Evolutionary conservation across 495 filamentous ascomycete species (phyloP), one percentile per base, ranked within the genome.

Genomic region (Oidiodendron maius): DNA sequence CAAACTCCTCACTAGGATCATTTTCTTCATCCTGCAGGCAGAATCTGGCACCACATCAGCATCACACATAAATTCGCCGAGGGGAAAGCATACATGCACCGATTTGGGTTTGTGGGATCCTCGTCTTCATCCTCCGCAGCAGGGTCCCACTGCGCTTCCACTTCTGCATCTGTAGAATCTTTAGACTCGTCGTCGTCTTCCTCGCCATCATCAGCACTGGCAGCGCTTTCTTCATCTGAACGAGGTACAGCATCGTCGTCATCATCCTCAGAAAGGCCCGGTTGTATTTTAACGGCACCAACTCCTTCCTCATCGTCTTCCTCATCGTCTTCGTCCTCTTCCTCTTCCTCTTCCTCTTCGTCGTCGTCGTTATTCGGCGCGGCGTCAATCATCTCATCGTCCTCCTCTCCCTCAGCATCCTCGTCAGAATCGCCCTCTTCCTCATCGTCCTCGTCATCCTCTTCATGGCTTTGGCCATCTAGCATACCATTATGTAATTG

Each of bases 211-310:
- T 30, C 26, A 44, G 26, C 20, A 36, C 59, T 60, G 15, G 40
- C 58, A 35, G 25, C 64, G 46, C 74, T 70, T 23, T 57, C 67
- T 50, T 64, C 69, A 16, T 70, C 72, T 15, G 55, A 56, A 8
- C 52, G 61, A 20, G 56, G 61, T 42, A 66, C 60, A 0, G 65
- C 71, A 44, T 71, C 62, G 10, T 61, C 40, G 55, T 76, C 57
- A 37, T 74, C 55, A 46, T 74, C 62, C 35, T 74, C 67, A 2
- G 72, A 73, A 16, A 74, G 67, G 37, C 76, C 73, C 8, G 80
- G 79, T 44, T 71, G 71, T 23, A 84, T 73, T 58, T 89, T 89
- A 5, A 91, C 86, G 15, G 86, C 83, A 1, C 84, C 84, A 40
- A 90, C 86, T 15, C 82, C 77, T 60, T 87, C 86, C 37, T 67